Evolutionary conservation across 192 early-diverging fungal genomes (phyloP), one percentile per base, ranked within the genome.

Genomic region (Mortierella hygrophila): DNA sequence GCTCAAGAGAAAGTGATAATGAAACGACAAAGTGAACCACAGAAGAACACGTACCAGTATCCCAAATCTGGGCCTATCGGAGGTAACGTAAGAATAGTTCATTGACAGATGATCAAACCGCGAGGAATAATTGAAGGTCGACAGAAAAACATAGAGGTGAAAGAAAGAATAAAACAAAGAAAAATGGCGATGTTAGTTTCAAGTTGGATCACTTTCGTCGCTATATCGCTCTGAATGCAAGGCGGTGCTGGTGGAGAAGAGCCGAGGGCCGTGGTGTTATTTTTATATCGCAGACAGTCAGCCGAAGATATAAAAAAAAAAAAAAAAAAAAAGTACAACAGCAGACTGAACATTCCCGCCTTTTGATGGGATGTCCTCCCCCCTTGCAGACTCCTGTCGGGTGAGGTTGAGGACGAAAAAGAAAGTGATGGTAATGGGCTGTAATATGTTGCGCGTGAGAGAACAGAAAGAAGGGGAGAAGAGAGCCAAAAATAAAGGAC

Each of bases 61-160:
- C 95, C 95, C 94, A 95, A 68, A 94, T 94, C 77, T 94, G 90
- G 57, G 93, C 90, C 74, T 86, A 80, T 26, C 3, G 49, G 49
- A 46, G 26, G 8, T 15, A 29, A 65, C 11, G 60, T 29, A 26
- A 29, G 60, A 65, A 29, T 10, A 65, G 60, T 32, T 60, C 60
- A 65, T 15, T 65, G 60, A 4, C 60, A 65, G 29, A 65, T 65
- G 60, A 32, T 65, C 60, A 65, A 65, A 1, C 13, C 29, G 29
- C 29, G 44, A 32, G 44, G 13, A 72, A 6, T 18, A 52, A 52
- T 52, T 3, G 49, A 52, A 42, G 38, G 70, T 44, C 10, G 26
- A 72, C 21, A 41, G 69, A 42, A 70, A 20, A 23, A 23, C 37
- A 70, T 37, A 70, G 9, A 26, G 29, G 42, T 46, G 41, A 20